These are phyloP conservation scores for Beauveria bassiana DNA, from an alignment of 2,329 filamentous ascomycete genomes.

Conservation along the genomic window DNA sequence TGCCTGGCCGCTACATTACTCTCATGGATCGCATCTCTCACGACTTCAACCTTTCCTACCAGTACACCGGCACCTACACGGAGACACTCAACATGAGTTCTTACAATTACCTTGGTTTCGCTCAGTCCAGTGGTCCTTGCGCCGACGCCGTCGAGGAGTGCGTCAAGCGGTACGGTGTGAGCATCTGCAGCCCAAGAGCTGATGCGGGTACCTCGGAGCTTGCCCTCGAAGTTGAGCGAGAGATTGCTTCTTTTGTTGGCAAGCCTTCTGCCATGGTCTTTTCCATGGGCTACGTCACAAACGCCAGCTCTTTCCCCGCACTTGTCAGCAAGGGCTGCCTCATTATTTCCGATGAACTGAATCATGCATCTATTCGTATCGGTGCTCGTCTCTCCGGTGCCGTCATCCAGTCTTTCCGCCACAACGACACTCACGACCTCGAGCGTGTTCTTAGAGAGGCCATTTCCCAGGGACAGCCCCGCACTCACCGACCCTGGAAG, in stretches of 20 bases:
- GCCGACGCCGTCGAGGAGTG: conserved; percentile 85
- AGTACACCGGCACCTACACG: conserved; percentile 80
- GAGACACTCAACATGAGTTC: conserved; percentile 98
- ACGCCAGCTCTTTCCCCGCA: conserved; percentile 85
- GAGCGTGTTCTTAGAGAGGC: conserved; percentile 81
- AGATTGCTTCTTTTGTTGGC: conserved; percentile 85
- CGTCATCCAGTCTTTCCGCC: conserved; percentile 93
- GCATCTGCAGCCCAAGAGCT: conserved; percentile 69
- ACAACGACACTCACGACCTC: conserved; percentile 88
- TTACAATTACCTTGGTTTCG: conserved; percentile 98
- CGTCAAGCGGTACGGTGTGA: conserved; percentile 78
- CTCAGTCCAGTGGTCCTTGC: conserved; percentile 93
- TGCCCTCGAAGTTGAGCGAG: conserved; percentile 78
- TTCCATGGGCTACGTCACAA: conserved; percentile 98
- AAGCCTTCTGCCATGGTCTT: conserved; percentile 95
- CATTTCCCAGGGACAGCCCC: conserved; percentile 93
- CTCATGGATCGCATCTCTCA: conserved; percentile 84
- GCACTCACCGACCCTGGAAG: conserved; percentile 98
- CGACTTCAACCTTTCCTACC: conserved; percentile 86
- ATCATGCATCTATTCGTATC: conserved; percentile 95
- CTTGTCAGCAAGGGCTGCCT: conserved; percentile 88
- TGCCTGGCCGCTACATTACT: conserved; percentile 89
- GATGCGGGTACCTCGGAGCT: conserved; percentile 86
- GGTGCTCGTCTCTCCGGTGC: conserved; percentile 90
- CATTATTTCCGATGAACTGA: conserved; percentile 93